These are phyloP conservation scores for Sphaerostilbella broomeana DNA, from an alignment of 2,329 filamentous ascomycete genomes.

Conservation along the genomic window DNA sequence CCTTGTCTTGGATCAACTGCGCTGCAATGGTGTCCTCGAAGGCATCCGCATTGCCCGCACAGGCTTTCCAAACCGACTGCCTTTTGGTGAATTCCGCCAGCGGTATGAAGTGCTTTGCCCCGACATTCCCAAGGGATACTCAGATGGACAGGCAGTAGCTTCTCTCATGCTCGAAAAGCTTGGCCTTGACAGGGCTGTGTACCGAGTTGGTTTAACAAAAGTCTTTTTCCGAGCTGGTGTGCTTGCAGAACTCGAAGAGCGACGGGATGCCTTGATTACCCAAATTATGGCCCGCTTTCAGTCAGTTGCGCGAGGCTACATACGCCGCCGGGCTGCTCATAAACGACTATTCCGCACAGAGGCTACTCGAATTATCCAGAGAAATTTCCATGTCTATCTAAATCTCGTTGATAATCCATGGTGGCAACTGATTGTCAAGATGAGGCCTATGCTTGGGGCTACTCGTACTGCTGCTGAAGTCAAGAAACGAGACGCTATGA, in stretches of 20 bases:
- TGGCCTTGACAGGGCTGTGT: conserved; percentile 75
- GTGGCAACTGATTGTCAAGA: conserved; percentile 92
- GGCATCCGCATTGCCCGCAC: conserved; percentile 95
- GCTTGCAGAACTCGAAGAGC: conserved; percentile 91
- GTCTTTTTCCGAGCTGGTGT: conserved; percentile 98
- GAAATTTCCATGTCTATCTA: conserved; percentile 87
- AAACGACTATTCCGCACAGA: conserved; percentile 93
- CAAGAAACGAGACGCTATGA: conserved; percentile 90
- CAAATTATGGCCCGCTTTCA: conserved; percentile 94
- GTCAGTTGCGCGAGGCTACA: conserved; percentile 82
- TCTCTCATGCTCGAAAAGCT: conserved; percentile 85
- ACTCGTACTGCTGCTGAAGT: conserved; percentile 90
- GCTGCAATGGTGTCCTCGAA: conserved; percentile 98
- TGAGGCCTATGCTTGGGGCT: conserved; percentile 89
- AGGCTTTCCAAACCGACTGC: conserved; percentile 88
- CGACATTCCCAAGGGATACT: conserved; percentile 80
- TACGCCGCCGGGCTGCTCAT: conserved; percentile 78
- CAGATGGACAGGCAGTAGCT: conserved; percentile 83
- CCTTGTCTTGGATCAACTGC: conserved; percentile 93
- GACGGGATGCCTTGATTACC: conserved; percentile 84
- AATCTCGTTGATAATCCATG: conserved; percentile 88
- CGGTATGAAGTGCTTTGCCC: conserved; percentile 91
- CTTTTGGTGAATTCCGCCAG: conserved; percentile 89
- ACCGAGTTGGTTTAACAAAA: conserved; percentile 90
- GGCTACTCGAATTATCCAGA: conserved; percentile 88